These are phyloP conservation scores for Nicotiana noctiflora DNA, from an alignment of 257 asterid genomes.

Conservation along the genomic window DNA sequence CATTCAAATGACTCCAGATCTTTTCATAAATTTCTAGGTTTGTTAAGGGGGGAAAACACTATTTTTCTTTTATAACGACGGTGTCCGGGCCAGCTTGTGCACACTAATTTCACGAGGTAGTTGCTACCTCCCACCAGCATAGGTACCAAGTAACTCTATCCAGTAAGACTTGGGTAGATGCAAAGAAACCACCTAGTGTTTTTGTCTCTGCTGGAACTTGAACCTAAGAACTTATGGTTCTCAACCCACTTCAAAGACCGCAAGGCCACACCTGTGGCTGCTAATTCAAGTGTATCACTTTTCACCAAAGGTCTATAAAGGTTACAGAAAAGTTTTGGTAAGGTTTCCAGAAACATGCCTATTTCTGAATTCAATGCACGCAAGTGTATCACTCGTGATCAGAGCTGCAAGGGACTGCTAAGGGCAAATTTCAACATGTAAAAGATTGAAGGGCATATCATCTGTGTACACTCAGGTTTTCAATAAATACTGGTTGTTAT, in stretches of 20 bases:
- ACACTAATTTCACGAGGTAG: too few species aligned
- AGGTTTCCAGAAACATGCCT: not conserved
- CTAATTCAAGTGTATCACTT: not conserved
- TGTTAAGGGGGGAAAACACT: not conserved
- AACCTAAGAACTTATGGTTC: too few species aligned
- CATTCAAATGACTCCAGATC: not conserved
- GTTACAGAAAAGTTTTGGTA: not conserved
- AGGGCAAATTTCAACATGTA: not conserved
- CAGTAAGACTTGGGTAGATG: too few species aligned
- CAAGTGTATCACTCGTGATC: not conserved
- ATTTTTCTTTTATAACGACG: too few species aligned
- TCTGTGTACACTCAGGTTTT: not conserved
- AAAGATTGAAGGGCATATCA: not conserved
- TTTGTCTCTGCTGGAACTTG: too few species aligned
- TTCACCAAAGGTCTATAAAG: not conserved
- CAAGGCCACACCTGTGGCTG: too few species aligned
- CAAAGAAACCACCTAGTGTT: too few species aligned
- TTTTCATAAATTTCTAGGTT: not conserved
- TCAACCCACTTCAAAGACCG: too few species aligned
- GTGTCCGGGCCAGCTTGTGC: too few species aligned
- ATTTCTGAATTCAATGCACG: not conserved
- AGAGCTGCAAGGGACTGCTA: not conserved
- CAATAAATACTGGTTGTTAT: not conserved
- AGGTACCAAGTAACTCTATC: too few species aligned
- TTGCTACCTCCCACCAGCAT: too few species aligned